A percentile compares a stretch with the other conserved stretches of the same genome.
Evolutionary conservation across 1,139 yeast genomes (phyloP).

Genomic region (Geotrichum europaeum): DNA sequence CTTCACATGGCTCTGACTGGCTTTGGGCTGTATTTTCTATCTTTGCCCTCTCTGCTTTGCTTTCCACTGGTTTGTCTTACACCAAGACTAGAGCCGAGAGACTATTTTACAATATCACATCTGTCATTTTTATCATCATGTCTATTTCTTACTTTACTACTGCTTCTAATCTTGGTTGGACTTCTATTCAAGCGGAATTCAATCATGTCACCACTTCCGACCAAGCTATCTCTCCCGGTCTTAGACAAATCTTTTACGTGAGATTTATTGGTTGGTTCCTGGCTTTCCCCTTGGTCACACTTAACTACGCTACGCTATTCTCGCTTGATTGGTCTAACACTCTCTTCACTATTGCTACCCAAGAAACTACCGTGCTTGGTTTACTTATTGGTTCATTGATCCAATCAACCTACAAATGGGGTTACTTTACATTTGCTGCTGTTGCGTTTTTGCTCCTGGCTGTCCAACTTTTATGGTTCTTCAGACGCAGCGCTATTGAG

Average conservation of each 20-base stretch:
- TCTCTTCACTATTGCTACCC: slow-evolving; percentile 40
- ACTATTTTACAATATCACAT: slow-evolving; percentile 43
- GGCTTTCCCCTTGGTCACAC: slow-evolving; percentile 50
- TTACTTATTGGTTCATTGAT: slow-evolving; percentile 52
- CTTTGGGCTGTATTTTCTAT: slow-evolving; percentile 59
- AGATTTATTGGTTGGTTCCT: slow-evolving; percentile 65
- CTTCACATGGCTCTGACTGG: slow-evolving; percentile 62
- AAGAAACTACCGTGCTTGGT: slow-evolving; percentile 48
- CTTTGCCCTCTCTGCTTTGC: slow-evolving; percentile 45
- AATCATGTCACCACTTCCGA: slow-evolving; percentile 42
- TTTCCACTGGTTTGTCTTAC: slow-evolving; percentile 39
- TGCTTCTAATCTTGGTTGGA: slow-evolving; percentile 65
- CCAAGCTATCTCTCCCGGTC: slow-evolving; percentile 35
- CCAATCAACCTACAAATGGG: slow-evolving; percentile 60
- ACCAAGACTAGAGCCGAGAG: slow-evolving; percentile 39
- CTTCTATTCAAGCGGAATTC: slow-evolving; percentile 50
- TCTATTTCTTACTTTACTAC: slow-evolving; percentile 53
- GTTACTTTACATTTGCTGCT: slow-evolving; percentile 45
- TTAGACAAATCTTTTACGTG: slow-evolving; percentile 60
- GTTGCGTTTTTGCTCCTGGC: slow-evolving; percentile 28
- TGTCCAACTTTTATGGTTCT: slow-evolving; percentile 23
- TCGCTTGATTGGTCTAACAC: slow-evolving; percentile 39
- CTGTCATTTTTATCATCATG: slow-evolving; percentile 43
- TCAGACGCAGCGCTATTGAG: slow-evolving; percentile 22
- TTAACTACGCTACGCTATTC: slow-evolving; percentile 44